Evolutionary conservation across 345 rosid species (phyloP), one percentile per base, ranked within the genome.

Genomic region (Excoecaria cochinchinensis): DNA sequence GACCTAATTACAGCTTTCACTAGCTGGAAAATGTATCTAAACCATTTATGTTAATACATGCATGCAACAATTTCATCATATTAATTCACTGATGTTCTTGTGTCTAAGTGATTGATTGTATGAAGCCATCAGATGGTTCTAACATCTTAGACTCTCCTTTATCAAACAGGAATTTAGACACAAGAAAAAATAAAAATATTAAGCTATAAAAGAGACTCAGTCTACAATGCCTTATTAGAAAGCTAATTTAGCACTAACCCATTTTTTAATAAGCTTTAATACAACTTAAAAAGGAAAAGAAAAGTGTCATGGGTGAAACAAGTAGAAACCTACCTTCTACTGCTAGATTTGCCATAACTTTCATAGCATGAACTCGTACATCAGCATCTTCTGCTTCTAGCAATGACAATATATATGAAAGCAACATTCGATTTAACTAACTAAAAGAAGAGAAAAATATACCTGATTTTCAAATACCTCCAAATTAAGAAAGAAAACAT

Each of bases 361-460:
- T 96, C 78, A 93, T 98, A 62, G 99, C 99, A 84, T 96, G 98
- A 75, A 96, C 88, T 66, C 89, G 89, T 66, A 96, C 95, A 79
- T 96, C 99, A 58, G 90, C 88, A 88, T 96, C 98, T 62, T 92
- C 97, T 55, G 98, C 97, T 86, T 93, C 99, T 73, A 96, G 97
- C 84, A 96, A 86, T 71, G 97, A 89, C 76, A 96, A 82, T 67
- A 96, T 96, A n/a, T n/a, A n/a, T n/a, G n/a, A n/a, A n/a, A n/a
- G n/a, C n/a, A n/a, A n/a, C n/a, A n/a, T n/a, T n/a, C n/a, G n/a
- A n/a, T n/a, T n/a, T n/a, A n/a, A n/a, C n/a, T n/a, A n/a, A n/a
- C n/a, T n/a, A n/a, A n/a, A n/a, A n/a, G n/a, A n/a, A n/a, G n/a
- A n/a, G n/a, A n/a, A n/a, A n/a, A n/a, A n/a, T n/a, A n/a, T n/a